A percentile compares a stretch with the other conserved stretches of the same genome.
phyloP scores from a whole-genome alignment of 306 rosid genomes.

The Prunus fruticosa region DNA sequence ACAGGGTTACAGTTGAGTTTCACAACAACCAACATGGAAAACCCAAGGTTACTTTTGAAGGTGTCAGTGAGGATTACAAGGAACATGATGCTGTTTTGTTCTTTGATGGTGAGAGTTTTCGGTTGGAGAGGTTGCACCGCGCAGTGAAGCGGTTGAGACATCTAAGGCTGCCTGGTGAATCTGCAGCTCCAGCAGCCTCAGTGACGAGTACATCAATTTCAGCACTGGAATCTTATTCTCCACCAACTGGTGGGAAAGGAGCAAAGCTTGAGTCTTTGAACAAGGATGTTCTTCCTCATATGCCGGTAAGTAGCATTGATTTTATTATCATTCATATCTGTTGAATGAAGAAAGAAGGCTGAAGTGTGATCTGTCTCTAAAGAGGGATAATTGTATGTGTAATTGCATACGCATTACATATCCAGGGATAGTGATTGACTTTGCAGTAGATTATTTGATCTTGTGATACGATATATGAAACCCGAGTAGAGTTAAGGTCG shows the following conservation, averaged over 20 bases:
- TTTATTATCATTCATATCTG: not conserved
- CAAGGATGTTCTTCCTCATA: conserved; percentile 9
- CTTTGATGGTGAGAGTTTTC: conserved; percentile 17
- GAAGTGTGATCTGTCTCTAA: not conserved
- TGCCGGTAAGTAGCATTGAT: not conserved
- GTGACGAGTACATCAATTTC: not conserved
- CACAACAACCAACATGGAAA: conserved; percentile 23
- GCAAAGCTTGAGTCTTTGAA: conserved; percentile 9
- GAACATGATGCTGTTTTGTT: conserved; percentile 21
- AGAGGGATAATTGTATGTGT: not conserved
- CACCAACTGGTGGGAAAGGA: conserved; percentile 4
- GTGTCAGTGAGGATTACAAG: conserved; percentile 19
- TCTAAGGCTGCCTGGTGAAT: conserved; percentile 20
- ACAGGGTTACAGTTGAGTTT: conserved; percentile 21
- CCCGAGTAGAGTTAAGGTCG: not conserved
- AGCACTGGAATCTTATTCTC: conserved; percentile 14
- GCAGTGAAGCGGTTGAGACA: conserved; percentile 27
- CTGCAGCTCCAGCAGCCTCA: conserved; percentile 9
- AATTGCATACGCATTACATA: not conserved
- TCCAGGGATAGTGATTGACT: not conserved
- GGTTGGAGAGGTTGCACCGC: conserved; percentile 20
- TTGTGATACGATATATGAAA: not conserved
- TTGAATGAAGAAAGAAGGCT: not conserved
- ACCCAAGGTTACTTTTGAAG: conserved; percentile 16
- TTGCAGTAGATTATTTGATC: not conserved